These are phyloP conservation scores for Venturia oleaginea DNA, from an alignment of 2,329 filamentous ascomycete genomes.

Conservation along the genomic window DNA sequence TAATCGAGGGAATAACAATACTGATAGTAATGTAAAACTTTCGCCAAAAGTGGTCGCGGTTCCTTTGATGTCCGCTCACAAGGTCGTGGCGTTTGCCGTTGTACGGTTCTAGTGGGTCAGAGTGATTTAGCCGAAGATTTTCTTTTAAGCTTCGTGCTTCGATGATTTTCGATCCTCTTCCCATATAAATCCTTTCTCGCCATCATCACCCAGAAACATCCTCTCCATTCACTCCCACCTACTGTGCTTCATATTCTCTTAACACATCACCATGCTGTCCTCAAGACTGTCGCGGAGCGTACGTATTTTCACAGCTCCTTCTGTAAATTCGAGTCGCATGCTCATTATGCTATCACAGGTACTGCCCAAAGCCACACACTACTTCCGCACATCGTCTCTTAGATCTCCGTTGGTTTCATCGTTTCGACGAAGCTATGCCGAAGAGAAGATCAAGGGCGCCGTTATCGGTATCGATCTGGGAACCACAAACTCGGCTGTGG, in stretches of 20 bases:
- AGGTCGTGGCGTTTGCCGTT: neutral
- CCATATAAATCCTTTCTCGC: slow-evolving; percentile 15
- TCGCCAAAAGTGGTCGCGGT: neutral
- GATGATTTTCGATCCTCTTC: neutral
- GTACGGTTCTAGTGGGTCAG: neutral
- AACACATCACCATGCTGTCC: slow-evolving; percentile 28
- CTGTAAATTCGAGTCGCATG: slow-evolving; percentile 6
- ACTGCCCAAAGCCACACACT: slow-evolving; percentile 65
- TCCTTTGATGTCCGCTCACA: neutral
- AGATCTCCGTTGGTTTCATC: slow-evolving; percentile 63
- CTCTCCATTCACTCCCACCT: slow-evolving; percentile 17
- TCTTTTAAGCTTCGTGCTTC: neutral
- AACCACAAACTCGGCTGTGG: slow-evolving; percentile 96
- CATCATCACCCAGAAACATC: slow-evolving; percentile 22
- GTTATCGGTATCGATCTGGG: slow-evolving; percentile 98
- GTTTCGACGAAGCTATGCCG: slow-evolving; percentile 63
- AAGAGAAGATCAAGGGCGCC: slow-evolving; percentile 83
- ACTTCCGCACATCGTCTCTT: slow-evolving; percentile 58
- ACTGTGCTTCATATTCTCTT: slow-evolving; percentile 8
- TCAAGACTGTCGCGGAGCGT: slow-evolving; percentile 34
- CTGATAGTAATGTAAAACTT: too few species aligned
- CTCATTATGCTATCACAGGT: slow-evolving; percentile 21
- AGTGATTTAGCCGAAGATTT: neutral
- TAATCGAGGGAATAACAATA: neutral
- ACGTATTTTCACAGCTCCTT: slow-evolving; percentile 19